phyloP scores from a whole-genome alignment of 2,329 filamentous ascomycete species.

The Alternaria panax region DNA sequence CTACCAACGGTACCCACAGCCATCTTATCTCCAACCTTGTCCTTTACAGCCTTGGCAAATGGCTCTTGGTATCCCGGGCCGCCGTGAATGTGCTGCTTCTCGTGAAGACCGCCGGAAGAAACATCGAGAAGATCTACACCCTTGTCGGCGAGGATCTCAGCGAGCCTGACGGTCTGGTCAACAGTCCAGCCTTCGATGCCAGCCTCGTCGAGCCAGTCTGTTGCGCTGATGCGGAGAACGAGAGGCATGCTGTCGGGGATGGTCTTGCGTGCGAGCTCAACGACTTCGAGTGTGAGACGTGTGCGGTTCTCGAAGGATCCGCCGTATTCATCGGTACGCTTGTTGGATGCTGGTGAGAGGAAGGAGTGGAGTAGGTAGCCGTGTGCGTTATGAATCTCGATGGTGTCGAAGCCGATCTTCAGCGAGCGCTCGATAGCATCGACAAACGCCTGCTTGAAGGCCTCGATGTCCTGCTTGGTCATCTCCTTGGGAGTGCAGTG shows the following conservation, averaged over 20 bases:
- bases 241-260: constrained; percentile 75
- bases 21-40: constrained; percentile 74
- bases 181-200: constrained; percentile 70
- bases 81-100: constrained; percentile 65
- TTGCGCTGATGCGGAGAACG: constrained; percentile 75
- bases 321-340: constrained; percentile 72
- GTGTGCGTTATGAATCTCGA: constrained; percentile 83
- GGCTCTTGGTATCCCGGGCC: constrained; percentile 76
- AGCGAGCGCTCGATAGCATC: constrained; percentile 64
- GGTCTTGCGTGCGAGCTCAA: constrained; percentile 66
- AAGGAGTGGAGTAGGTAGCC: constrained; percentile 78
- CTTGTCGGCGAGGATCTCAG: constrained; percentile 69
- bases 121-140: constrained; percentile 88
- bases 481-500: constrained; percentile 72
- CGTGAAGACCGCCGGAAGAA: constrained; percentile 75
- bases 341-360: constrained; percentile 73
- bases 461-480: constrained; percentile 71
- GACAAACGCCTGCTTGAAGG: constrained; percentile 68
- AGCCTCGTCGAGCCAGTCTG: constrained; percentile 75
- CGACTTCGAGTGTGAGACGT: constrained; percentile 71
- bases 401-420: constrained; percentile 73
- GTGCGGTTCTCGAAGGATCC: constrained; percentile 76
- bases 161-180: constrained; percentile 69
- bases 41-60: constrained; percentile 75
- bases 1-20: constrained; percentile 77